Evolutionary conservation across 331 rosid species (phyloP), one percentile per base, ranked within the genome.

Genomic region (Saraca asoca): DNA sequence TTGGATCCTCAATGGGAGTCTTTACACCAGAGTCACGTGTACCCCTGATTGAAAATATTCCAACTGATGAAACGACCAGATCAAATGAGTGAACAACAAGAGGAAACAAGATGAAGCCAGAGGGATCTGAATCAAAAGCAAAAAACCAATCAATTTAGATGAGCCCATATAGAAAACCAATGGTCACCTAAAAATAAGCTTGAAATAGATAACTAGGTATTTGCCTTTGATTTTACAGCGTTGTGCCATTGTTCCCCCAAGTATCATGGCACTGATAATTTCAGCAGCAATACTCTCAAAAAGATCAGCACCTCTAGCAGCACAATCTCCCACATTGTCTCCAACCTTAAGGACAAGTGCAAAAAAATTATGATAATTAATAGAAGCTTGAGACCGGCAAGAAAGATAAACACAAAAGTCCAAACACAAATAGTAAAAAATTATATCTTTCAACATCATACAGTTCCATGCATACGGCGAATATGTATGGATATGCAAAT

Each of bases 221-320:
- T 77, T 64, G 71, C 99, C 95, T 82, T 85, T 92, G 19, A 94
- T 88, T 94, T 90, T 94, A 86, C 99, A 94, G 34, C 86, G 90
- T 31, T 83, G 79, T 44, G 99, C 99, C 99, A 94, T 90, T 56
- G 99, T 81, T 86, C 88, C 97, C 46, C 99, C 99, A 61, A 94
- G 97, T 72, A 94, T 94, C 99, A 94, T 94, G 61, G 99, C 99
- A 81, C 99, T 94, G 64, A 94, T 90, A 77, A 94, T 94, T 81
- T 94, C 99, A 55, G 99, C 99, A 2, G 99, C 97, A 41, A 94
- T 94, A 79, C 99, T 94, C 83, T 94, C 99, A 79, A 94, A 94
- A 58, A 94, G 99, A 86, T 94, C 99, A 57, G 99, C 99, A 81
- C 99, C 99, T 80, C 99, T 83, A 58, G 99, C 99, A 3, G 99